Percentiles rank a stretch among this genome's conserved stretches.
Conservation (phyloP, 2,329 filamentous ascomycete species). For the Fusarium ramigenum region DNA sequence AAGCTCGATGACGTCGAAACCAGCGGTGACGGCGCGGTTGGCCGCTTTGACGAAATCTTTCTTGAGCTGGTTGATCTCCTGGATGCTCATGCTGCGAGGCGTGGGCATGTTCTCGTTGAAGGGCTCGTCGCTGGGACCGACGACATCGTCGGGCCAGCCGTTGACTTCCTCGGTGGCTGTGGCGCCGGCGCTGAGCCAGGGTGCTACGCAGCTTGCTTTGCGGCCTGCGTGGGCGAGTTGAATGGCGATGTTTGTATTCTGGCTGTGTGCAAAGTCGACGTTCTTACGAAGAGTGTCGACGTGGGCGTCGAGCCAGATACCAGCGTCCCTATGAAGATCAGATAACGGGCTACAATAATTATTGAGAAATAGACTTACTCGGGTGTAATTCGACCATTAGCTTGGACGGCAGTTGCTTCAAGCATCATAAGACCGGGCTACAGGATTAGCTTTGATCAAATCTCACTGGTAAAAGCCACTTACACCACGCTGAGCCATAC, state of each 20-base stretch:
- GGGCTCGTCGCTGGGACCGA: slow-evolving; percentile 57
- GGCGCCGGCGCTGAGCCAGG: slow-evolving; percentile 60
- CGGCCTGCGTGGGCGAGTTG: slow-evolving; percentile 76
- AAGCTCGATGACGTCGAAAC: slow-evolving; percentile 75
- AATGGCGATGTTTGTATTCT: slow-evolving; percentile 72
- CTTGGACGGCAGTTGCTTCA: slow-evolving; percentile 74
- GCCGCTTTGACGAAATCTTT: slow-evolving; percentile 64
- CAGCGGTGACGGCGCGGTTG: slow-evolving; percentile 67
- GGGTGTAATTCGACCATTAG: slow-evolving; percentile 78
- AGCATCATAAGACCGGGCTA: slow-evolving; percentile 69
- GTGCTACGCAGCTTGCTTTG: slow-evolving; percentile 61
- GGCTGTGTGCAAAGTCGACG: slow-evolving; percentile 74
- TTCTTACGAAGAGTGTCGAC: slow-evolving; percentile 66
- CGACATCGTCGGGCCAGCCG: slow-evolving; percentile 64
- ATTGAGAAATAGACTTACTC: slow-evolving; percentile 46
- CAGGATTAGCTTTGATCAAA: not conserved
- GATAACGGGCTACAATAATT: accelerated
- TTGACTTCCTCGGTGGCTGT: slow-evolving; percentile 58
- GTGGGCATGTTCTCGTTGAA: slow-evolving; percentile 67
- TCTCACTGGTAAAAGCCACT: slow-evolving; percentile 40
- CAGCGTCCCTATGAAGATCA: slow-evolving; percentile 57
- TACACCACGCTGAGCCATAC: slow-evolving; percentile 74
- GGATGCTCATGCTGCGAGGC: slow-evolving; percentile 71
- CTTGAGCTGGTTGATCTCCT: slow-evolving; percentile 73
- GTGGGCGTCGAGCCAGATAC: slow-evolving; percentile 76